A percentile compares a stretch with the other conserved stretches of the same genome.
These are phyloP conservation scores for Panicum hallii DNA, from an alignment of 202 grass and related monocot species.

Conservation along the genomic window DNA sequence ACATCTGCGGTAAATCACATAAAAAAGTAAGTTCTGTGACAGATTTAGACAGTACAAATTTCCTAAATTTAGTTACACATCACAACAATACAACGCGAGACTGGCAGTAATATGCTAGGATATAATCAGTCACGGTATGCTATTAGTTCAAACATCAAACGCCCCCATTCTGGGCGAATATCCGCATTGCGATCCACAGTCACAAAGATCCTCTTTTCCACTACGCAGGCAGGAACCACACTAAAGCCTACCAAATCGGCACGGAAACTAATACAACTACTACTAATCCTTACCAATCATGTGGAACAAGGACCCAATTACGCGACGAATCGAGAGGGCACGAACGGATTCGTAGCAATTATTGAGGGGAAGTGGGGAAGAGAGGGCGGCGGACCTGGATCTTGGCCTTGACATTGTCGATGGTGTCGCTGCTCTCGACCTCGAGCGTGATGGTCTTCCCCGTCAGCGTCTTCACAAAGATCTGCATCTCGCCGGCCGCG, in stretches of 20 bases:
- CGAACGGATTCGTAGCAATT: no score
- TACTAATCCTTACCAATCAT: background rate
- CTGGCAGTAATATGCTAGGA: background rate
- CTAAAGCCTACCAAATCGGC: conserved; percentile 4
- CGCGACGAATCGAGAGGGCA: background rate
- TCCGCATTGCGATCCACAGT: background rate
- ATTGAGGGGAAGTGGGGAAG: no score
- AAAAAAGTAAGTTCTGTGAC: background rate
- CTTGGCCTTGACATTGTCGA: conserved; percentile 95
- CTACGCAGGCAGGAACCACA: background rate
- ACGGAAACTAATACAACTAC: background rate
- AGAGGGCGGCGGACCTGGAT: conserved; percentile 54
- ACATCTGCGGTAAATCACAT: background rate
- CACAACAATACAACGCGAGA: background rate
- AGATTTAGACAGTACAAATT: background rate
- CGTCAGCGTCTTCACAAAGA: conserved; percentile 69
- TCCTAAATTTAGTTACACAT: background rate
- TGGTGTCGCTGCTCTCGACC: conserved; percentile 95
- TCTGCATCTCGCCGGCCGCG: conserved; percentile 51
- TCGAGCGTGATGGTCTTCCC: conserved; percentile 97
- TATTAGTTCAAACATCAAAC: background rate
- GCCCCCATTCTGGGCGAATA: no score
- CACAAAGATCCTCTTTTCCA: background rate
- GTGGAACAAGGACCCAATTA: background rate
- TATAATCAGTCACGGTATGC: background rate